Evolutionary conservation across 2,329 filamentous ascomycete genomes (phyloP).

Genomic region (Xylaria multiplex): DNA sequence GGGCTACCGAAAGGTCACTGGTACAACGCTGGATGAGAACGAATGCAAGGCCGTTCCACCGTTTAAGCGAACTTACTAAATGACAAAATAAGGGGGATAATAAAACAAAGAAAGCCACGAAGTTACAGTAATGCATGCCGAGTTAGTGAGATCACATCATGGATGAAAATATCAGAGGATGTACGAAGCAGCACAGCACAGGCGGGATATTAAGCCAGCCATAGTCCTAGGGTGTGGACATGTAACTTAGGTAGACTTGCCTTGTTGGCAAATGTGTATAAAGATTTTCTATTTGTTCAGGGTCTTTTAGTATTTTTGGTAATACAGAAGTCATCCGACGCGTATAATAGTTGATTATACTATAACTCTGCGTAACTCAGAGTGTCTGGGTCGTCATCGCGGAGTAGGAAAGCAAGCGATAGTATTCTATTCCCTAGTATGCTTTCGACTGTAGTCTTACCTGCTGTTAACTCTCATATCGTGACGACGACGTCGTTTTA

Average conservation of each 20-base stretch:
- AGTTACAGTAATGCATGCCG: slow-evolving; percentile 35
- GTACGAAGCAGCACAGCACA: slow-evolving; percentile 30
- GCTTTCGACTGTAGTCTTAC: too few relatives aligned
- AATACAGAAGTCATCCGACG: too few relatives aligned
- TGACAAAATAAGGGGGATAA: slow-evolving; percentile 21
- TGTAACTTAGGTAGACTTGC: slow-evolving; percentile 46
- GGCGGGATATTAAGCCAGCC: slow-evolving; percentile 29
- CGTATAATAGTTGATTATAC: too few relatives aligned
- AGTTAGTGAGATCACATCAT: slow-evolving; percentile 30
- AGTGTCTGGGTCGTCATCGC: too few relatives aligned
- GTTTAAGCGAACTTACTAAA: slow-evolving; percentile 91
- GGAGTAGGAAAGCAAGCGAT: too few relatives aligned
- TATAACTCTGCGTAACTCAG: too few relatives aligned
- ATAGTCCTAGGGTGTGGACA: slow-evolving; percentile 31
- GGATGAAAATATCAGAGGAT: slow-evolving; percentile 26
- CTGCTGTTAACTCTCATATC: too few relatives aligned
- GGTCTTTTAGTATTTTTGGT: neutral
- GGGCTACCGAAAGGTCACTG: slow-evolving; percentile 84
- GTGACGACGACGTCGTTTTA: too few relatives aligned
- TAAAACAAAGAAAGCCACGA: slow-evolving; percentile 21
- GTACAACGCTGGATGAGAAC: slow-evolving; percentile 86
- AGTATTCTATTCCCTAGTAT: too few relatives aligned
- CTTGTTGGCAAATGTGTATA: slow-evolving; percentile 43
- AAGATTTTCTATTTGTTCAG: slow-evolving; percentile 36
- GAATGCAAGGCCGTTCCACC: slow-evolving; percentile 97